Evolutionary conservation across 2,329 filamentous ascomycete species (phyloP).

Genomic region (Lasiodiplodia hormozganensis): DNA sequence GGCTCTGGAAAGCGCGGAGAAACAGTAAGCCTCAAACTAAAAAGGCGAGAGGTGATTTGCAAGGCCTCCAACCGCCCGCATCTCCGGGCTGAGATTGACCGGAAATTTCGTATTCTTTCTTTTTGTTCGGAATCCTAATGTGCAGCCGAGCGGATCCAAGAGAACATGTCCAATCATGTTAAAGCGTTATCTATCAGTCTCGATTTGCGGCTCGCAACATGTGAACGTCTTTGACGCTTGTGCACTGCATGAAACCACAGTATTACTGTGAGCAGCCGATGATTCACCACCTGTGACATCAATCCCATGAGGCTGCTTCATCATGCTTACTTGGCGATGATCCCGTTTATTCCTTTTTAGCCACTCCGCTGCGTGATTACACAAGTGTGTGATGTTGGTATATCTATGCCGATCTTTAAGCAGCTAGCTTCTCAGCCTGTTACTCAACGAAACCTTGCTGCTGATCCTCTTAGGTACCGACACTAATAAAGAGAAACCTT

Average conservation of each 20-base stretch:
- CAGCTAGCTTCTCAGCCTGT: too few species aligned
- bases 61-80: not conserved
- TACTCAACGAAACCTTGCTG: too few species aligned
- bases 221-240: not conserved
- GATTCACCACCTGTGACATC: not conserved
- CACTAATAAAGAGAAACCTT: too few species aligned
- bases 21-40: not conserved
- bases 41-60: not conserved
- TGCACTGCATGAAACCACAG: not conserved
- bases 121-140: not conserved
- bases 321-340: not conserved
- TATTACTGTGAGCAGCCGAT: not conserved
- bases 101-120: not conserved
- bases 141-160: not conserved
- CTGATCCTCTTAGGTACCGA: too few species aligned
- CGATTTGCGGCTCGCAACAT: not conserved
- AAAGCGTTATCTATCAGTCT: not conserved
- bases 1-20: not conserved
- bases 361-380: not conserved
- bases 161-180: not conserved
- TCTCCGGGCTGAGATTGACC: not conserved
- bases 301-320: not conserved
- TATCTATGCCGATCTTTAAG: too few species aligned
- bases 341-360: not conserved
- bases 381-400: too few species aligned